These are phyloP conservation scores for Pseudotsuga menziesii DNA, from an alignment of 75 land plant genomes.

Conservation along the genomic window DNA sequence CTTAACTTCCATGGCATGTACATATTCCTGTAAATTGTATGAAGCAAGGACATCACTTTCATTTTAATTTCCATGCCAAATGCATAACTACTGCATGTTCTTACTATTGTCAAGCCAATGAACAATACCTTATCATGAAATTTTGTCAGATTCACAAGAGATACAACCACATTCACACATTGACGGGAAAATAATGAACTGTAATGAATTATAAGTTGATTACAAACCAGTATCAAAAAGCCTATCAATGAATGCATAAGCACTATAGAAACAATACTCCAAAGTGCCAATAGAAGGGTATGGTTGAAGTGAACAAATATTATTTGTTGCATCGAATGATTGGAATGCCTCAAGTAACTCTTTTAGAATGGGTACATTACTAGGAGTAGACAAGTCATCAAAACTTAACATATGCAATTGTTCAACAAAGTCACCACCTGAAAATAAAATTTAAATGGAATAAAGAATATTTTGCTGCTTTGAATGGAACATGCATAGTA, in stretches of 20 bases:
- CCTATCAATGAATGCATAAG: conserved; percentile 55
- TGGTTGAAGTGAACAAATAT: conserved; percentile 29
- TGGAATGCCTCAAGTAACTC: conserved; percentile 68
- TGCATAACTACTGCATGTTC: background rate
- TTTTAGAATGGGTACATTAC: conserved; percentile 29
- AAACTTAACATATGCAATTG: conserved; percentile 51
- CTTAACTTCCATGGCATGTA: conserved; percentile 80
- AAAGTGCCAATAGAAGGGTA: conserved; percentile 45
- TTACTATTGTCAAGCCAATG: conserved; percentile 1
- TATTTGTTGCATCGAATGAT: conserved; percentile 23
- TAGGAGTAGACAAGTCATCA: conserved; percentile 26
- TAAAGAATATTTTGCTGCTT: background rate
- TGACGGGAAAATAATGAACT: conserved; percentile 14
- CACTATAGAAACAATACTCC: conserved; percentile 57
- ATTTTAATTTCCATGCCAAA: background rate
- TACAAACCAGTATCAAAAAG: conserved; percentile 50
- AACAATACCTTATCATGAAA: conserved; percentile 65
- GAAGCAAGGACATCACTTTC: background rate
- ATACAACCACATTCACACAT: conserved; percentile 63
- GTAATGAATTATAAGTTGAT: too few relatives aligned
- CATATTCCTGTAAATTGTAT: conserved; percentile 35
- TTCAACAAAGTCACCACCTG: background rate
- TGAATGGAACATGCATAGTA: background rate
- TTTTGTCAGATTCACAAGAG: conserved; percentile 68
- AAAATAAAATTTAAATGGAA: conserved; percentile 1